Base-by-base conservation (phyloP, 257 asterid genomes). In the Fraxinus excelsior region DNA sequence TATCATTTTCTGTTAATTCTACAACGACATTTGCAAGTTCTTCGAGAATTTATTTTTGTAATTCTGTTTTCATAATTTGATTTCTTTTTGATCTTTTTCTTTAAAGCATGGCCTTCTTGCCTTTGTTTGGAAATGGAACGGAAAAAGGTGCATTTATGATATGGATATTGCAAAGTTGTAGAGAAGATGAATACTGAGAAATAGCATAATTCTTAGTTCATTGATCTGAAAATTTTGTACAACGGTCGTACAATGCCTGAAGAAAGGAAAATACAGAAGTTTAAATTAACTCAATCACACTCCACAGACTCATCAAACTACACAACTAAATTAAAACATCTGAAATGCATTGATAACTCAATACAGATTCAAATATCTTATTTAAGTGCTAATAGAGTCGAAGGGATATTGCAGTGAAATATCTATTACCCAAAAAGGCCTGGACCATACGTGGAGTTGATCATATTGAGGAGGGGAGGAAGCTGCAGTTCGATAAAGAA, bases 401-500 rank as follows among this genome's bases (percentile, higher is more conserved):
- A 12, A 12, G 51, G 3, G 53, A 42, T 42, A 44, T 13, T 13
- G 19, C 19, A 13, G 5, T 3, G 19, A 13, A 44, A 44, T 44
- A 12, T 72, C 53, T 72, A n/a, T 4, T 51, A 46, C 0, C 12
- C 31, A 4, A 72, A 49, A 49, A 51, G 32, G 14, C 76, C 76
- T 21, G 76, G 76, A 12, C 76, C 67, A 9, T 31, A 72, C 3
- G 78, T 74, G 29, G 78, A 21, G 3, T 21, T 11, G 12, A 74
- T 34, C 38, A 74, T 16, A 2, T 25, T 5, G 9, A 35, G 18
- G 12, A 74, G 71, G 44, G 67, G 60, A 26, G 78, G 78, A 21
- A 60, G 40, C 7, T 74, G 78, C 16, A 74, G 31, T 12, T 4
- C 5, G 0, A 29, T 28, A 12, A n/a, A 40, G 4, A 29, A 40